Base-by-base conservation (phyloP, 495 filamentous ascomycete species). In the Aspergillus sclerotioniger region DNA sequence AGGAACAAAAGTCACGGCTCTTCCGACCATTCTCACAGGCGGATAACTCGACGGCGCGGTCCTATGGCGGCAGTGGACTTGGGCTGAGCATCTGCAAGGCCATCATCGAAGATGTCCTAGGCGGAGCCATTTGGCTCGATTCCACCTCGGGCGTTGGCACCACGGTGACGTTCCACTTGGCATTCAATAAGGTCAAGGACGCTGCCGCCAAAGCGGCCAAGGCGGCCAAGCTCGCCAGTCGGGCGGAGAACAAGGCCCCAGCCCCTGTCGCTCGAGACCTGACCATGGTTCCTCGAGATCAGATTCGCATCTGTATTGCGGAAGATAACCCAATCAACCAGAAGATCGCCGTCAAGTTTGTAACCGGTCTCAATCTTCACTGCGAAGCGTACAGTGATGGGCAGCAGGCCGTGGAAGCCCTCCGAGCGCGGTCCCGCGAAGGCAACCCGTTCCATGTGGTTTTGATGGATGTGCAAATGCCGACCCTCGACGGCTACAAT, bases 401-500 rank as follows among this genome's bases (percentile, higher is more conserved):
- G 1, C 80, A 84, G 33, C 89, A 91, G 67, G 90, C 91, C 5
- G 89, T 96, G 29, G 91, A 95, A 65, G 92, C 91, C 5, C 76
- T 96, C 13, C 85, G 87, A 21, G 76, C 80, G n/a, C 86, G 82
- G 57, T 86, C 88, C 1, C 73, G 71, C 19, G 84, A 89, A 59
- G 88, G 86, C 6, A 75, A 76, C 7, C 91, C 92, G 1, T 83
- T 82, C 70, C 79, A 83, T 63, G 81, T 96, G 21, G 88, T 96
- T 17, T 79, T 96, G 28, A 96, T 96, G 92, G 92, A 96, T 69
- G 90, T 93, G 31, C 91, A 96, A 75, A 96, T 96, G 92, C 92
- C 92, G 0, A 85, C 92, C 7, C 81, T 96, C 1, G 92, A 96
- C 67, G 92, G 92, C n/a, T 96, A 96, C 71, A 89, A 95, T 67